These are phyloP conservation scores for Clonostachys byssicola DNA, from an alignment of 2,329 filamentous ascomycete genomes.

Conservation along the genomic window DNA sequence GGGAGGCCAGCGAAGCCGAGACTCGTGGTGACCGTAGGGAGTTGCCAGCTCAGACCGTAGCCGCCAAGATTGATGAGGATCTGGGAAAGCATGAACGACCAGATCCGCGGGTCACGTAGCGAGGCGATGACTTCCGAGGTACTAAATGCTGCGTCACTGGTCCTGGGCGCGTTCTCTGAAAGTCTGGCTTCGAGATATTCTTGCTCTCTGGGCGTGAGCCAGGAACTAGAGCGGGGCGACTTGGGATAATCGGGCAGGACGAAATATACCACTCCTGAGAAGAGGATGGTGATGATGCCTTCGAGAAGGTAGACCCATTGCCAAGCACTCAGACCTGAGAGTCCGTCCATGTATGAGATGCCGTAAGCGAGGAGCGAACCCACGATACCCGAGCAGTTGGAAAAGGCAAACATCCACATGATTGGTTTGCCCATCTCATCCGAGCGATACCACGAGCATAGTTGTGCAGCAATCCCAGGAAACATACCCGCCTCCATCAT, in stretches of 20 bases:
- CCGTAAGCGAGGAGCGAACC: slow-evolving; percentile 71
- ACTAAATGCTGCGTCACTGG: slow-evolving; percentile 32
- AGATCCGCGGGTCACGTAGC: slow-evolving; percentile 33
- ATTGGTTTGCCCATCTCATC: slow-evolving; percentile 68
- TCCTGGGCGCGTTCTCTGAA: slow-evolving; percentile 34
- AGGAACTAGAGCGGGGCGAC: slow-evolving; percentile 53
- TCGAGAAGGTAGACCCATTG: slow-evolving; percentile 64
- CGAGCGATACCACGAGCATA: slow-evolving; percentile 77
- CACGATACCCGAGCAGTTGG: slow-evolving; percentile 67
- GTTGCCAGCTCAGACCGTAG: slow-evolving; percentile 33
- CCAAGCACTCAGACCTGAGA: slow-evolving; percentile 63
- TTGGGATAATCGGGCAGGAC: slow-evolving; percentile 30
- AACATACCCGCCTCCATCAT: slow-evolving; percentile 67
- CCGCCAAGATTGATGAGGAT: slow-evolving; percentile 36
- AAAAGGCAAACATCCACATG: slow-evolving; percentile 67
- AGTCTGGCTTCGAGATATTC: slow-evolving; percentile 43
- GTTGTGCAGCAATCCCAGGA: slow-evolving; percentile 63
- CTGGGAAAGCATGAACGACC: slow-evolving; percentile 39
- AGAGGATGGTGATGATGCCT: slow-evolving; percentile 32
- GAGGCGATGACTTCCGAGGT: slow-evolving; percentile 27
- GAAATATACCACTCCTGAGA: slow-evolving; percentile 26
- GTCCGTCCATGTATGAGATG: slow-evolving; percentile 69
- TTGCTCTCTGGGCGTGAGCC: slow-evolving; percentile 39
- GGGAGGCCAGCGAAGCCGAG: slow-evolving; percentile 36
- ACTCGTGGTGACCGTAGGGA: slow-evolving; percentile 33